These are phyloP conservation scores for Fusarium floridanum DNA, from an alignment of 2,329 filamentous ascomycete species.

Conservation along the genomic window DNA sequence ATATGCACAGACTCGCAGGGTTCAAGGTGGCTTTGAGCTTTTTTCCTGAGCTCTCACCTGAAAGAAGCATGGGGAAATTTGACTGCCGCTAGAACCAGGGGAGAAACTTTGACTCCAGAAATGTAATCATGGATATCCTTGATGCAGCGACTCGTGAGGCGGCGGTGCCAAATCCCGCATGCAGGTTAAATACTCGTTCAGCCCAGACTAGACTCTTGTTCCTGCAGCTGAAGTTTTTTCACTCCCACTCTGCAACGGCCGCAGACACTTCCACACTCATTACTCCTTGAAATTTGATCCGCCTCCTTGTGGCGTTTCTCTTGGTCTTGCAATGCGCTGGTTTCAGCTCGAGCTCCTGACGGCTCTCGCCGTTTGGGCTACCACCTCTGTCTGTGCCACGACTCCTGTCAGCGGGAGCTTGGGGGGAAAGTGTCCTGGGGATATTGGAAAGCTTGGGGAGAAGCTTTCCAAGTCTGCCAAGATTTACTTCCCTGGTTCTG, in stretches of 20 bases:
- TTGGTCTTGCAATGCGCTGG: constrained; percentile 23
- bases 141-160: neutral
- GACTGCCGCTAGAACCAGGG: neutral
- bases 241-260: neutral
- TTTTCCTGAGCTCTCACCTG: neutral
- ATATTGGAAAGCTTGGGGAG: constrained; percentile 41
- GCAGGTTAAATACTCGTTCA: constrained; percentile 31
- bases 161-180: constrained; percentile 1
- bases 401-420: constrained; percentile 28
- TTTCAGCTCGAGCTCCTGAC: constrained; percentile 43
- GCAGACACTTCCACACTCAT: neutral
- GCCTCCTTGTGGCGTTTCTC: neutral
- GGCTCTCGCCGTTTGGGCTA: constrained; percentile 45
- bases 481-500: constrained; percentile 57
- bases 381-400: constrained; percentile 37
- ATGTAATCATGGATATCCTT: neutral
- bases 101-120: neutral
- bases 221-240: neutral
- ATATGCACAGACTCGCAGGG: neutral
- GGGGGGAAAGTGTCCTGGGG: constrained; percentile 30
- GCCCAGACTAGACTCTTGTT: constrained; percentile 7
- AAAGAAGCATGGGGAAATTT: constrained; percentile 4
- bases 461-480: constrained; percentile 55
- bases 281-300: neutral
- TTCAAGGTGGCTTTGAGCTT: neutral